Base-by-base conservation (phyloP, 495 filamentous ascomycete genomes). In the Podospora sp. region DNA sequence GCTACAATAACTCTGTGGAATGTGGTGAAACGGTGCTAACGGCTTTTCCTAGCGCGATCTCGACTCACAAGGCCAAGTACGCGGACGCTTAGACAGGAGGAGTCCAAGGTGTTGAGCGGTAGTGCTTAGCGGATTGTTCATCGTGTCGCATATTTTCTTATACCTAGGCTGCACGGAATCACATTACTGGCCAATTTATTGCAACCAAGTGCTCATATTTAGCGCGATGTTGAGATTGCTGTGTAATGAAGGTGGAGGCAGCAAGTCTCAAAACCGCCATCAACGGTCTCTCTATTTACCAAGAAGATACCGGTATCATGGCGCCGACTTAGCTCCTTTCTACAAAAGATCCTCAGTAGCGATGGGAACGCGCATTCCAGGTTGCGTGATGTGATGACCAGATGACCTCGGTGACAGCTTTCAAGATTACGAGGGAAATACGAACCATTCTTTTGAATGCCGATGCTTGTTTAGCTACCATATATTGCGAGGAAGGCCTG, bases 11-110 rank as follows among this genome's bases (percentile, higher is more conserved):
- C 20, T 22, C 1, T 2, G 2, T 20, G 0, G n/a, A 24, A 11
- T 33, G 21, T 52, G 35, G 35, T 35, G 29, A 8, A 46, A 11
- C 40, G 22, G 24, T 20, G 25, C 67, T 71, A 51, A 73, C 70
- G 55, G 21, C 7, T 22, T n/a, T 33, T 53, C 62, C 25, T 75
- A 92, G 90, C 73, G 88, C 90, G 53, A 91, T 92, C 72, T 67
- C 86, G 26, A 89, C 82, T 67, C 90, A 92, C 82, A 78, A 87
- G 74, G 82, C 84, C 70, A 91, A 90, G 78, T 92, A 92, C 72
- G 81, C 87, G 9, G 65, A 72, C 61, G 69, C 77, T 35, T 74
- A 67, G 62, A 57, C 18, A 16, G 7, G 35, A 5, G 12, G 49
- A 53, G 11, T 50, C 26, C 22, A 33, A 14, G 36, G 27, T 58